Evolutionary conservation across 2,329 filamentous ascomycete species (phyloP).

Genomic region (Aspergillus fructus): DNA sequence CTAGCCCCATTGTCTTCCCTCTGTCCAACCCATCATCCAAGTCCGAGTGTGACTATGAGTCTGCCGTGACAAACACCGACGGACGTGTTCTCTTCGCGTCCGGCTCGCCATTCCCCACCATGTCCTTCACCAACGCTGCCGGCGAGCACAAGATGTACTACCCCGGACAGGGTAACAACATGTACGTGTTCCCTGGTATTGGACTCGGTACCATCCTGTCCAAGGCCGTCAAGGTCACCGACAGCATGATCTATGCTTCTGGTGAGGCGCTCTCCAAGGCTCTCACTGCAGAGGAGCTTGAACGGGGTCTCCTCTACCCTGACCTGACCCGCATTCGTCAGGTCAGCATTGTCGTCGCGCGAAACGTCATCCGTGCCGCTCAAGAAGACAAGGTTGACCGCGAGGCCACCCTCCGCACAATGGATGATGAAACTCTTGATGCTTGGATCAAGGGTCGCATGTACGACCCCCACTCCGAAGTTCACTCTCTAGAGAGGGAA

Average conservation of each 20-base stretch:
- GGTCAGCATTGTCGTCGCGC: slow-evolving; percentile 79
- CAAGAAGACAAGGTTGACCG: slow-evolving; percentile 72
- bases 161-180: slow-evolving; percentile 76
- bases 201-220: slow-evolving; percentile 89
- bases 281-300: slow-evolving; percentile 77
- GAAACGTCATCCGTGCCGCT: slow-evolving; percentile 90
- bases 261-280: slow-evolving; percentile 76
- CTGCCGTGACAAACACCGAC: slow-evolving; percentile 86
- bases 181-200: slow-evolving; percentile 95
- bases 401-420: slow-evolving; percentile 43
- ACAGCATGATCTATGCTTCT: slow-evolving; percentile 96
- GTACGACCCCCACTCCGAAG: slow-evolving; percentile 51
- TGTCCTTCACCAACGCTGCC: slow-evolving; percentile 61
- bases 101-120: slow-evolving; percentile 82
- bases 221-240: slow-evolving; percentile 82
- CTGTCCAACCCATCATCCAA: slow-evolving; percentile 95
- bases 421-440: slow-evolving; percentile 46
- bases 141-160: slow-evolving; percentile 66
- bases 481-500: slow-evolving; percentile 47
- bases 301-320: slow-evolving; percentile 84
- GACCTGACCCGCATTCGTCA: slow-evolving; percentile 88
- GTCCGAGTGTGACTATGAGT: slow-evolving; percentile 96
- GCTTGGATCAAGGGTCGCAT: slow-evolving; percentile 50
- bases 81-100: slow-evolving; percentile 92
- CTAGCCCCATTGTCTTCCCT: slow-evolving; percentile 89